Percentiles rank a stretch among this genome's conserved stretches.
Conservation (phyloP, 306 rosid genomes). For the Sechiopsis laciniata region DNA sequence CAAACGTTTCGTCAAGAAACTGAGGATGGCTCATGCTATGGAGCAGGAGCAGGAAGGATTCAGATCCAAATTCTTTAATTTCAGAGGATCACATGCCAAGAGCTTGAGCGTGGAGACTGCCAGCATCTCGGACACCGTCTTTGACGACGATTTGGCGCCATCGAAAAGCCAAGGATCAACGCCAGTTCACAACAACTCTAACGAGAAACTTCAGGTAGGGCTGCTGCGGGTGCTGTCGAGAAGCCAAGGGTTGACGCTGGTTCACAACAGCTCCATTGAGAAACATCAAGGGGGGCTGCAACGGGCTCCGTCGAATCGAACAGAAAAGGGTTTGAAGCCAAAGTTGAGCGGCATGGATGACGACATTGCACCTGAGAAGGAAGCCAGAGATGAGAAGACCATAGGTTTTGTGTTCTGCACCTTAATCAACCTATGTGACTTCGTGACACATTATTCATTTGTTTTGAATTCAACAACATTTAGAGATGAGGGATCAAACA, state of each 20-base stretch:
- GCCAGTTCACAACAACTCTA: conserved; percentile 20
- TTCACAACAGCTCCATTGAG: conserved; percentile 13
- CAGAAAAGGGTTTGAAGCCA: conserved; percentile 26
- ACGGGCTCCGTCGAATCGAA: not conserved
- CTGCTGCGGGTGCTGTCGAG: conserved; percentile 23
- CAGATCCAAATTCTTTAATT: conserved; percentile 29
- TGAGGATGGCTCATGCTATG: conserved; percentile 30
- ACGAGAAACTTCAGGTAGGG: conserved; percentile 22
- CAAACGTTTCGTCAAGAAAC: conserved; percentile 24
- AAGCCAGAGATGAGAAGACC: conserved; percentile 43
- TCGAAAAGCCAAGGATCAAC: conserved; percentile 39
- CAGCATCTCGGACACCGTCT: conserved; percentile 22
- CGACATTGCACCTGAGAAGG: conserved; percentile 31
- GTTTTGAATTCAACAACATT: too few relatives aligned
- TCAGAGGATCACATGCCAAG: conserved; percentile 48
- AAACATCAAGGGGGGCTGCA: conserved; percentile 20
- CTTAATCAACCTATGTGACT: too few relatives aligned
- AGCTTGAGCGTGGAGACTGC: conserved; percentile 68
- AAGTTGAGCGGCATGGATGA: conserved; percentile 35
- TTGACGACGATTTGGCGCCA: conserved; percentile 29
- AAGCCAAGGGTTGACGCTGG: conserved; percentile 36
- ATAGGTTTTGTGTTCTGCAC: not conserved
- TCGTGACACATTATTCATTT: too few relatives aligned
- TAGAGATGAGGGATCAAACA: too few relatives aligned
- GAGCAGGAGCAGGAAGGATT: conserved; percentile 31